Evolutionary conservation across 2,329 filamentous ascomycete species (phyloP), one percentile per base, ranked within the genome.

Genomic region (Ophiostoma australiae): DNA sequence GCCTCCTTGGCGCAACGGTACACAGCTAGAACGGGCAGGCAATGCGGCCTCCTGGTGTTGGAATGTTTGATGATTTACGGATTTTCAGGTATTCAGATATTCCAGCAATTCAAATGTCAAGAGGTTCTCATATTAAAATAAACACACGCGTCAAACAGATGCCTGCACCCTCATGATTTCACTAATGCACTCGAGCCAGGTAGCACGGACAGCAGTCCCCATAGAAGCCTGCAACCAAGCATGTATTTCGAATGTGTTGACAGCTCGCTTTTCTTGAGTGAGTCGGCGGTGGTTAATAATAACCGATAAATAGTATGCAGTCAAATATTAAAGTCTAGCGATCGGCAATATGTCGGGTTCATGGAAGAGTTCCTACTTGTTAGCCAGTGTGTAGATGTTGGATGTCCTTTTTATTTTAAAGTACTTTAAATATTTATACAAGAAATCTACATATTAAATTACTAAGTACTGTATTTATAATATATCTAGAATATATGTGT

Each of bases 1-100:
- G 52, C 52, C 27, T 55, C 52, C 52, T 58, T 58, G 52, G 52
- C 52, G 52, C 52, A 58, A 31, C 52, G n/a, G 52, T 27, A 31
- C 27, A 31, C 3, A 58, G 13, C 52, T 58, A 15, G 23, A 58
- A 55, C n/a, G n/a, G 48, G 48, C 44, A 48, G 48, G 48, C 44
- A 48, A 27, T 58, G 52, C 52, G 23, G 52, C 52, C 52, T 58
- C 52, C 52, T 58, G 48, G 6, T 6, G 13, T 48, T 48, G 5
- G 27, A 31, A 2, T 6, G 15, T 48, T 20, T 48, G 0, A 1
- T 48, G 8, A 10, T 39, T 10, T 39, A n/a, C 37, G 37, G 8
- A 39, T 7, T 8, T 39, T 39, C 37, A 39, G 11, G 10, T 8
- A 6, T 39, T 6, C 4, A 39, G 6, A 39, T 39, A 39, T 39